Base-by-base conservation (phyloP, 176 grass and related monocot genomes). In the Zoysia pacifica region DNA sequence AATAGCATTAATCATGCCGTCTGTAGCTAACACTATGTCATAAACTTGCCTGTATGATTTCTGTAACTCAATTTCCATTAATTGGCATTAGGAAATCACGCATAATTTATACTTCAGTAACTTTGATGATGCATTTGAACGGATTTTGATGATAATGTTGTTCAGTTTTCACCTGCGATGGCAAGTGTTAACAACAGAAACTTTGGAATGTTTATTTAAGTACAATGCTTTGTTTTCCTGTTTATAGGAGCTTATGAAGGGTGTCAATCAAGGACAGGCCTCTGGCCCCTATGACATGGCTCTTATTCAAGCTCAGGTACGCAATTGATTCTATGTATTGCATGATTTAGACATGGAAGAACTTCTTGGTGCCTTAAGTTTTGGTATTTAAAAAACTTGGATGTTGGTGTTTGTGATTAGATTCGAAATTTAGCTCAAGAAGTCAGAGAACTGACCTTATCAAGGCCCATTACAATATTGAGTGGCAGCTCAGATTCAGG, bases 241-340 rank as follows among this genome's bases (percentile, higher is more conserved):
- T 80, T 69, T 74, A 55, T 74, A 98, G 95, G 95, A 92, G 83
- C 46, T 98, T 79, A 84, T 90, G 81, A 94, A 94, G 66, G 91
- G 85, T 58, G 77, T 91, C 67, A 94, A 91, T 73, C 87, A 97
- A 84, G 92, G 85, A 54, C 70, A 88, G 72, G 58, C 89, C 46
- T 88, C 90, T 1, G 85, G 81, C 2, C 62, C 91, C 44, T 89
- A 85, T 68, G 92, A 98, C 68, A 83, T 91, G 62, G 81, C 90
- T 60, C 74, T 98, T 87, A 87, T 98, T 79, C 90, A 93, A 81
- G 90, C 92, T 93, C 95, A 97, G 91, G 95, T 94, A 78, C 39
- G 16, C 20, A 70, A 28, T 52, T 76, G 38, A 75, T 75, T 73
- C 70, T 65, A 42, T 60, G 73, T 56, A 39, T 19, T 83, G 9